Percentiles rank a stretch among this genome's conserved stretches.
These are phyloP conservation scores for Fusarium sp. DNA, from an alignment of 2,329 filamentous ascomycete genomes.

Conservation along the genomic window DNA sequence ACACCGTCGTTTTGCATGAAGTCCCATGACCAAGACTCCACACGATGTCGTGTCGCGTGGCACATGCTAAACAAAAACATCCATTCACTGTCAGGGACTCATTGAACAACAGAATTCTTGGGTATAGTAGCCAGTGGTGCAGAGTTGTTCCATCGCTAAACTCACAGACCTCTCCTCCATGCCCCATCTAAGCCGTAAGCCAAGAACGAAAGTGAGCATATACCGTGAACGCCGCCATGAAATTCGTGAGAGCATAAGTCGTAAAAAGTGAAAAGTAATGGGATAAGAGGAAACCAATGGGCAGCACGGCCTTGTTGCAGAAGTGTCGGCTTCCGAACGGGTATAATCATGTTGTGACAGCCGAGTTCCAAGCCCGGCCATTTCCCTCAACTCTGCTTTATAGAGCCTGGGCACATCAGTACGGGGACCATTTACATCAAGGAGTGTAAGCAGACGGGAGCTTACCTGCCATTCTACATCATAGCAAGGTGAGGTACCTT, in stretches of 20 bases:
- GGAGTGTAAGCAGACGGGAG: constrained; percentile 16
- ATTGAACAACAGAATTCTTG: constrained; percentile 8
- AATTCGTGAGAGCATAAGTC: constrained; percentile 33
- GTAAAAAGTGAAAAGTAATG: constrained; percentile 20
- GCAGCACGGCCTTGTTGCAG: background rate
- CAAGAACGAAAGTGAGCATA: constrained; percentile 17
- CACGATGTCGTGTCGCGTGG: constrained; percentile 26
- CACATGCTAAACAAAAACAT: constrained; percentile 16
- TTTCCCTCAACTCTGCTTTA: constrained; percentile 1
- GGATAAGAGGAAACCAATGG: background rate
- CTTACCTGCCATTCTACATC: constrained; percentile 15
- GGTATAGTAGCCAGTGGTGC: constrained; percentile 23
- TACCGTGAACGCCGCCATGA: constrained; percentile 28
- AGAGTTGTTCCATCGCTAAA: constrained; percentile 6
- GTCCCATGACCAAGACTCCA: constrained; percentile 37
- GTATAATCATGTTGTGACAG: background rate
- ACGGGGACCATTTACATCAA: background rate
- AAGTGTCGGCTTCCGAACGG: constrained; percentile 3
- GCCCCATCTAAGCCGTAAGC: constrained; percentile 21
- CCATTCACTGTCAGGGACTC: background rate
- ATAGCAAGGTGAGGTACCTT: constrained; percentile 12
- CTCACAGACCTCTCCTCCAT: constrained; percentile 13
- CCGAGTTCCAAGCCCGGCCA: constrained; percentile 4
- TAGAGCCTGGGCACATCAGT: constrained; percentile 18
- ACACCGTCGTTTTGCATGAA: constrained; percentile 30